Conservation (phyloP, 2,329 filamentous ascomycete genomes). For the Sordariomycetes sp. region DNA sequence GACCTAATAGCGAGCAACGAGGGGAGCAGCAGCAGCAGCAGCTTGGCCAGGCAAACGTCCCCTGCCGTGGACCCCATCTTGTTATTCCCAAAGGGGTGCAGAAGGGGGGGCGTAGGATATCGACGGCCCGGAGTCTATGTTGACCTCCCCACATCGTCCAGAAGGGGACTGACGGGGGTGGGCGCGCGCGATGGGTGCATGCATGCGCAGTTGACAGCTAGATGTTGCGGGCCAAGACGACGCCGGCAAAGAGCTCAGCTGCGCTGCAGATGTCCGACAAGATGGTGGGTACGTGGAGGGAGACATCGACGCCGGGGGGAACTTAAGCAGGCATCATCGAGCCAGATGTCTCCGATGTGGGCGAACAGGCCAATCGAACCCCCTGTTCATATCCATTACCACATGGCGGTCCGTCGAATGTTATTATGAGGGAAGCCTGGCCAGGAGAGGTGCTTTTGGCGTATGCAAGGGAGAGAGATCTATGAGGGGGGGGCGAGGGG, state of each 20-base stretch:
- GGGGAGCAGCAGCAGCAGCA: neutral
- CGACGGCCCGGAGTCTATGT: too few species aligned
- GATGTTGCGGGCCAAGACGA: too few species aligned
- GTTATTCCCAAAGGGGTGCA: too few species aligned
- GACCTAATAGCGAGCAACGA: neutral
- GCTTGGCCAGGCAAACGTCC: too few species aligned
- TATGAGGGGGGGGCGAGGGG: constrained; percentile 22
- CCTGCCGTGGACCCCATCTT: too few species aligned
- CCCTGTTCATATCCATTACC: constrained; percentile 16
- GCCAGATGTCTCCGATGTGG: constrained; percentile 15
- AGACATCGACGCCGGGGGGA: neutral
- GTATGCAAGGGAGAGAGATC: constrained; percentile 9
- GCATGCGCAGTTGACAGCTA: too few species aligned
- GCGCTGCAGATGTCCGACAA: neutral
- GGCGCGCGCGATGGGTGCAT: too few species aligned
- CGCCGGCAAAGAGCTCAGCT: too few species aligned
- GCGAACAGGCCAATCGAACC: constrained; percentile 16
- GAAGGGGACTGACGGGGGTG: too few species aligned
- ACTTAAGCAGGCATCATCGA: constrained; percentile 11
- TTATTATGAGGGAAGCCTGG: too few species aligned
- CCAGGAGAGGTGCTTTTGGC: neutral
- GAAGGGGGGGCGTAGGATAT: too few species aligned
- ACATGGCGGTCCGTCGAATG: constrained; percentile 26
- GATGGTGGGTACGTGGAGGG: neutral
- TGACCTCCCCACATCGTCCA: too few species aligned